phyloP scores from a whole-genome alignment of 1,284 basidiomycete species.

The Cryptococcus hybrid region DNA sequence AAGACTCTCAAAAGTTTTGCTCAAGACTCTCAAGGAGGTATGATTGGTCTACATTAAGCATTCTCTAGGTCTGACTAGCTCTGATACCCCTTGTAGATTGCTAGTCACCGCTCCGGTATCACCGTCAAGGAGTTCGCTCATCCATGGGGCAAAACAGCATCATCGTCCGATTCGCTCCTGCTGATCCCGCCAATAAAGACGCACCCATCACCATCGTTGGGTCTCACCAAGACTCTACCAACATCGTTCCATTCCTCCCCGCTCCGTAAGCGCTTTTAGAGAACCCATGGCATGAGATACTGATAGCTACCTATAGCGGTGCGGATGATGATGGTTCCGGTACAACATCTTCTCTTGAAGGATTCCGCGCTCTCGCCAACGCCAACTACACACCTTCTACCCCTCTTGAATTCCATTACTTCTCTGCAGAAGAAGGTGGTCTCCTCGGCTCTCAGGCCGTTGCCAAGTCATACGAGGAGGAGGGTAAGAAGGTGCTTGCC shows the following conservation, averaged over 20 bases:
- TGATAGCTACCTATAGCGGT: slow-evolving; percentile 15
- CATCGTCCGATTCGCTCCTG: slow-evolving; percentile 58
- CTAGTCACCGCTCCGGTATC: slow-evolving; percentile 62
- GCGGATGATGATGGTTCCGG: slow-evolving; percentile 87
- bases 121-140: slow-evolving; percentile 78
- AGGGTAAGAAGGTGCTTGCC: slow-evolving; percentile 67
- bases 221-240: slow-evolving; percentile 91
- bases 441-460: slow-evolving; percentile 92
- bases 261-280: slow-evolving; percentile 66
- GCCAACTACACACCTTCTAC: slow-evolving; percentile 69
- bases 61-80: neutral
- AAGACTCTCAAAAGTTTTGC: slow-evolving; percentile 72
- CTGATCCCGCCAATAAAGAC: slow-evolving; percentile 16
- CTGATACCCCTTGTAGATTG: slow-evolving; percentile 58
- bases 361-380: slow-evolving; percentile 78
- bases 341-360: slow-evolving; percentile 85
- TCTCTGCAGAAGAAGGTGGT: slow-evolving; percentile 92
- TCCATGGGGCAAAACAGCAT: slow-evolving; percentile 89
- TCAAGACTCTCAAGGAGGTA: slow-evolving; percentile 68
- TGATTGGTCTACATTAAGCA: slow-evolving; percentile 4
- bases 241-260: slow-evolving; percentile 77
- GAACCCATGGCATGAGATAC: neutral
- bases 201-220: slow-evolving; percentile 60
- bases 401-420: slow-evolving; percentile 94
- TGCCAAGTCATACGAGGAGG: slow-evolving; percentile 69